Percentiles rank a stretch among this genome's conserved stretches.
phyloP scores from a whole-genome alignment of 2,329 filamentous ascomycete genomes.

The Ciborinia camelliae region DNA sequence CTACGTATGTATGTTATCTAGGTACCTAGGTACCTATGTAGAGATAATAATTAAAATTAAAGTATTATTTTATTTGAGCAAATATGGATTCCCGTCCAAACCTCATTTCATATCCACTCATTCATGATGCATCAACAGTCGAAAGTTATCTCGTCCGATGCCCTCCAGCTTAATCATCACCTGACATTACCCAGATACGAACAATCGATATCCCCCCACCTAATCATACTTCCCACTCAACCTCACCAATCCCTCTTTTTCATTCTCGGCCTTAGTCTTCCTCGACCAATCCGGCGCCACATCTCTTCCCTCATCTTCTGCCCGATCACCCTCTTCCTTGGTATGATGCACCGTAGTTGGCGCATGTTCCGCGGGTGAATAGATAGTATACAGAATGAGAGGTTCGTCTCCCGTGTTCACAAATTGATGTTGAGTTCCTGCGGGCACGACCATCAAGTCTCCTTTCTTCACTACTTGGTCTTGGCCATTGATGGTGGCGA shows the following conservation, averaged over 20 bases:
- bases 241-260: conserved; percentile 53
- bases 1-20: too few relatives aligned
- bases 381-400: conserved; percentile 60
- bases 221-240: conserved; percentile 32
- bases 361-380: conserved; percentile 60
- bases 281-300: conserved; percentile 58
- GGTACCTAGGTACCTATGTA: too few relatives aligned
- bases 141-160: background rate
- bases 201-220: too few relatives aligned
- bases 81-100: background rate
- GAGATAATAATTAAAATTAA: too few relatives aligned
- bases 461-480: conserved; percentile 46
- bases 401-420: conserved; percentile 58
- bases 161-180: too few relatives aligned
- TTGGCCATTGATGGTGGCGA: conserved; percentile 56
- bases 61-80: background rate
- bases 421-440: conserved; percentile 64
- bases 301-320: conserved; percentile 59
- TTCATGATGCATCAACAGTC: background rate
- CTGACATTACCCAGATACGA: too few relatives aligned
- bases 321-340: conserved; percentile 60
- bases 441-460: conserved; percentile 55
- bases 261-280: conserved; percentile 56
- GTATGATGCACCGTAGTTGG: conserved; percentile 57
- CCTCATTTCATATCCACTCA: background rate